Base-by-base conservation (phyloP, 2,329 filamentous ascomycete species). In the Zalaria sp. region DNA sequence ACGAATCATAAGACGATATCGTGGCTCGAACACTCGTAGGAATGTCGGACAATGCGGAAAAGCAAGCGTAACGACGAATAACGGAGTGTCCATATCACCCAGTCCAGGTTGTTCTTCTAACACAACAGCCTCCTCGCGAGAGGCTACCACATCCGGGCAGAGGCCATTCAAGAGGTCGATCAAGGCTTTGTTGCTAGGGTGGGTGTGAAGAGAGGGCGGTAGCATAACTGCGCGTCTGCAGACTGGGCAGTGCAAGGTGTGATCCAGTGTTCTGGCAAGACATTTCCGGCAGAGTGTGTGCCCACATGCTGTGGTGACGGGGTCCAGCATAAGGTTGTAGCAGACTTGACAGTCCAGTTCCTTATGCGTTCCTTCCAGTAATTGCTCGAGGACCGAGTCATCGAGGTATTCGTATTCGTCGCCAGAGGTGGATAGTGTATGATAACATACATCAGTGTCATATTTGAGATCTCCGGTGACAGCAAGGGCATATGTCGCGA, bases 321-420 rank as follows among this genome's bases (percentile, higher is more conserved):
- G 86, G 46, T 93, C 83, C 46, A 86, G 66, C 57, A 89, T 82
- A 25, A 93, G 61, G 34, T 78, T 75, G 58, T 89, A 93, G 61
- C 88, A 94, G 44, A 94, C 78, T 52, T 91, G 84, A 50, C 88
- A 95, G 53, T 94, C 86, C 54, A 93, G 67, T 56, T 93, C 86
- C 10, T 69, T 67, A 46, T 79, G 74, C 3, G 76, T 68, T 1
- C 68, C 65, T 26, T 81, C 72, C 51, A 77, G 76, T 9, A 91
- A 56, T 29, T 67, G 68, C 26, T 69, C 62, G 27, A 87, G 60
- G 5, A 79, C 53, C 5, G 53, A 58, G 4, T 54, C 49, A 46
- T 82, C 76, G 18, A 71, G 46, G 27, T 55, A 45, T 32, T 60
- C 52, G 39, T 61, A 56, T 1, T 56, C 46, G 41, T 67, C 64